phyloP scores from a whole-genome alignment of 2,329 filamentous ascomycete genomes.

The Aspergillus sergii region DNA sequence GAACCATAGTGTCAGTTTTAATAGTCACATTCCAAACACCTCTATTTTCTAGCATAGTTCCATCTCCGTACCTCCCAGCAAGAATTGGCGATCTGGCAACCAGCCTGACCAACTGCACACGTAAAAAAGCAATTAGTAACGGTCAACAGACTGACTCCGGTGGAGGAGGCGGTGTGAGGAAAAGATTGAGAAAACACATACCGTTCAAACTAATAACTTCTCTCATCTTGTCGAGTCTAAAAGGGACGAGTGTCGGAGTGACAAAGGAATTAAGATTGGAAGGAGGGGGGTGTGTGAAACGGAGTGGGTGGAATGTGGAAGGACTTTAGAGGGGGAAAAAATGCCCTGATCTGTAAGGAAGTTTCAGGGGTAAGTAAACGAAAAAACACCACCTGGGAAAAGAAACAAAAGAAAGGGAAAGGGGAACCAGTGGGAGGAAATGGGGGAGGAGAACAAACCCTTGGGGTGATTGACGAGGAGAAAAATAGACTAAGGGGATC shows the following conservation, averaged over 20 bases:
- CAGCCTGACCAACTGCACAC: constrained; percentile 90
- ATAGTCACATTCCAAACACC: constrained; percentile 14
- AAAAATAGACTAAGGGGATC: constrained; percentile 10
- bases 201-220: constrained; percentile 99
- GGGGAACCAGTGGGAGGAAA: constrained; percentile 21
- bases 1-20: constrained; percentile 38
- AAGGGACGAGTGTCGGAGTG: constrained; percentile 16
- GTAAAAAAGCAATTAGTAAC: constrained; percentile 24
- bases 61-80: constrained; percentile 86
- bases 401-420: constrained; percentile 15
- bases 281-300: constrained; percentile 12
- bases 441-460: constrained; percentile 10
- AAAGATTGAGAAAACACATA: constrained; percentile 52
- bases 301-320: constrained; percentile 25
- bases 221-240: constrained; percentile 73
- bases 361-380: constrained; percentile 30
- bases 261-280: constrained; percentile 29
- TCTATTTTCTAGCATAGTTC: constrained; percentile 1
- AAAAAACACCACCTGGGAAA: constrained; percentile 29
- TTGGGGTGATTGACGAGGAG: constrained; percentile 18
- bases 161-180: constrained; percentile 1
- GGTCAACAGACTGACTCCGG: constrained; percentile 15
- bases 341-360: constrained; percentile 28
- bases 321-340: constrained; percentile 30
- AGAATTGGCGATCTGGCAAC: constrained; percentile 99